Percentiles rank a stretch among this genome's conserved stretches.
Conservation (phyloP, 371 early-diverging fungal genomes). For the Mortierella sp. region DNA sequence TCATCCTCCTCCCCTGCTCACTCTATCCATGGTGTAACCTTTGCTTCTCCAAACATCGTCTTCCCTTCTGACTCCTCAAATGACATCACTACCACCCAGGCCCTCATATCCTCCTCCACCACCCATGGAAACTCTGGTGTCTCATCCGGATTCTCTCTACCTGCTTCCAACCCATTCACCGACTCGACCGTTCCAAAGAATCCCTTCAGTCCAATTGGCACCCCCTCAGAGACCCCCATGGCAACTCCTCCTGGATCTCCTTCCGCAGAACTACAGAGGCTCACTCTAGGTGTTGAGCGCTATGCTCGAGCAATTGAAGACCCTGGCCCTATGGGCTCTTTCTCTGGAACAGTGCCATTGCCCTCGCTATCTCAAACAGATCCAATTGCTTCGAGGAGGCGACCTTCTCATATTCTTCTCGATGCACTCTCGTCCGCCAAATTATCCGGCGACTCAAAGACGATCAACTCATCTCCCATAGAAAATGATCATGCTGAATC, state of each 20-base stretch:
- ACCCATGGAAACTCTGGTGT: slow-evolving; percentile 6
- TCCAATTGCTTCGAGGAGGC: slow-evolving; percentile 19
- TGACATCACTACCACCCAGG: not conserved
- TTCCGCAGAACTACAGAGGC: slow-evolving; percentile 23
- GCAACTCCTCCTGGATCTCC: slow-evolving; percentile 47
- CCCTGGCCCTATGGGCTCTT: slow-evolving; percentile 42
- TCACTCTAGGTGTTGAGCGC: slow-evolving; percentile 46
- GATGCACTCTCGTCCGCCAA: slow-evolving; percentile 6
- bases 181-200: slow-evolving; percentile 18
- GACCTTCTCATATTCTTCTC: slow-evolving; percentile 32
- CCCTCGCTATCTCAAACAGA: slow-evolving; percentile 41
- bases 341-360: slow-evolving; percentile 43
- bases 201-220: slow-evolving; percentile 33
- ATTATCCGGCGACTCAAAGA: not conserved
- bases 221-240: slow-evolving; percentile 34
- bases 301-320: slow-evolving; percentile 51
- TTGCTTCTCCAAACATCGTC: not conserved
- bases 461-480: not conserved
- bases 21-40: not conserved
- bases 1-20: not conserved
- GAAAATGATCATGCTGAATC: slow-evolving; percentile 15
- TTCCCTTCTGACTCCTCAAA: not conserved
- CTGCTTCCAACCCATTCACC: slow-evolving; percentile 38
- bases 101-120: slow-evolving; percentile 8
- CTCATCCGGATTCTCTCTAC: slow-evolving; percentile 46